Percentiles rank a stretch among this genome's conserved stretches.
Conservation (phyloP, 352 stramenopile genomes). For the Globisporangium acanthophoron region DNA sequence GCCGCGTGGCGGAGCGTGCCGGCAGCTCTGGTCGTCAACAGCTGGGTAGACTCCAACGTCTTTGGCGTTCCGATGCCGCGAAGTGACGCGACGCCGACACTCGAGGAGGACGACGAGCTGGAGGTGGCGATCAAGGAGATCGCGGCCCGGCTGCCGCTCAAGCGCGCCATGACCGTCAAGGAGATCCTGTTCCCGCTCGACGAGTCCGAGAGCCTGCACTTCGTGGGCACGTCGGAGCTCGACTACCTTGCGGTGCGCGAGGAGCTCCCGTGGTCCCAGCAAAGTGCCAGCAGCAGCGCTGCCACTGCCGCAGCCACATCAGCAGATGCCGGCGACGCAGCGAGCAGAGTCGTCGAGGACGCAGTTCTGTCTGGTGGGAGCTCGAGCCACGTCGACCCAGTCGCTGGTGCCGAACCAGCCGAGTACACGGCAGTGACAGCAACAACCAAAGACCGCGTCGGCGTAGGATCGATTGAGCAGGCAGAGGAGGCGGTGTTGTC, state of each 20-base stretch:
- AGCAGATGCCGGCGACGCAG: background rate
- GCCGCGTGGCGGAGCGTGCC: constrained; percentile 11
- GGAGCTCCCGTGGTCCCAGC: constrained; percentile 6
- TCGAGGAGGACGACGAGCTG: constrained; percentile 7
- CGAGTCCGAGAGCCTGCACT: constrained; percentile 12
- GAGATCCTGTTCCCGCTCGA: constrained; percentile 11
- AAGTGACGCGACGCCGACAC: background rate
- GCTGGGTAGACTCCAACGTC: constrained; percentile 11
- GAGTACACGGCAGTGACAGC: no score
- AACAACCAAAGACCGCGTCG: background rate
- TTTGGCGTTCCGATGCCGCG: constrained; percentile 5
- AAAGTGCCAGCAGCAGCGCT: background rate
- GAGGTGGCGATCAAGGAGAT: constrained; percentile 12
- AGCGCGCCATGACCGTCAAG: constrained; percentile 13
- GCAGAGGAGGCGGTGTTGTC: background rate
- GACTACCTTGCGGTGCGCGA: constrained; percentile 11
- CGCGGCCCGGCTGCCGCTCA: constrained; percentile 9
- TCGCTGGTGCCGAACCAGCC: no score
- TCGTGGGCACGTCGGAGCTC: constrained; percentile 8
- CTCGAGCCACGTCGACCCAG: no score
- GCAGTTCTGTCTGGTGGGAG: background rate
- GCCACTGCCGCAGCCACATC: background rate
- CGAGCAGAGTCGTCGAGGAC: background rate
- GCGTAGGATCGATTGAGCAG: background rate
- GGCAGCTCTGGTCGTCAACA: constrained; percentile 3